Conservation (phyloP, 805 yeast genomes). For the Saccharomycopsis javanensis region DNA sequence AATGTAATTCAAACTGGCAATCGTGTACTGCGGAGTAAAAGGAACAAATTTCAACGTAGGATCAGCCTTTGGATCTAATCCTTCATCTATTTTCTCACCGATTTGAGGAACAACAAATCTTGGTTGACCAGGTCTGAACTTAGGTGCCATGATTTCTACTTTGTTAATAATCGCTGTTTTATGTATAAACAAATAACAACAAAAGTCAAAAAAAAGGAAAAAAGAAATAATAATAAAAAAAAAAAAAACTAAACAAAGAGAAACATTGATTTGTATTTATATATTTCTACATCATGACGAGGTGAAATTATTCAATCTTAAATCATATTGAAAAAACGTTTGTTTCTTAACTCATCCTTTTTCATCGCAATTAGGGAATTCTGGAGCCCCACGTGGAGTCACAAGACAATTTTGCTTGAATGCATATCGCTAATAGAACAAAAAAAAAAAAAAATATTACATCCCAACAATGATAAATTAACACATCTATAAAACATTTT, state of each 20-base stretch:
- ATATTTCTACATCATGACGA: background rate
- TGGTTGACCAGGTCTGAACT: conserved; percentile 1
- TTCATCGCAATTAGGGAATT: background rate
- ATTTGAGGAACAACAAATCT: conserved; percentile 30
- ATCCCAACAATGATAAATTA: too few species aligned
- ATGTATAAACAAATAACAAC: background rate
- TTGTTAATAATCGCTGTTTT: background rate
- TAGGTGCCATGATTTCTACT: background rate
- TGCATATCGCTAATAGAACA: too few species aligned
- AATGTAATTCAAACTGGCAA: conserved; percentile 52
- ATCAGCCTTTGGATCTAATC: conserved; percentile 42
- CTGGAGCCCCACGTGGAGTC: conserved; percentile 1
- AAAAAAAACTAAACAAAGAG: background rate
- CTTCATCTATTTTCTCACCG: conserved; percentile 42
- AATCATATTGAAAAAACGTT: too few species aligned
- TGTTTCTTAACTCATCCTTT: background rate
- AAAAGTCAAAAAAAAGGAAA: background rate
- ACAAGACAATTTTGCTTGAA: background rate
- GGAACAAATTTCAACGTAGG: conserved; percentile 41
- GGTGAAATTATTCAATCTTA: background rate
- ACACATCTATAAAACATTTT: too few species aligned
- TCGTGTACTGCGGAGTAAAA: conserved; percentile 47
- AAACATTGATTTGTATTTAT: too few species aligned
- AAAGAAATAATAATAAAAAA: background rate
- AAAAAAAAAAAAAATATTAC: too few species aligned